Percentiles rank a stretch among this genome's conserved stretches.
phyloP scores from a whole-genome alignment of 495 filamentous ascomycete species.

The Trichodelitschia bisporula region DNA sequence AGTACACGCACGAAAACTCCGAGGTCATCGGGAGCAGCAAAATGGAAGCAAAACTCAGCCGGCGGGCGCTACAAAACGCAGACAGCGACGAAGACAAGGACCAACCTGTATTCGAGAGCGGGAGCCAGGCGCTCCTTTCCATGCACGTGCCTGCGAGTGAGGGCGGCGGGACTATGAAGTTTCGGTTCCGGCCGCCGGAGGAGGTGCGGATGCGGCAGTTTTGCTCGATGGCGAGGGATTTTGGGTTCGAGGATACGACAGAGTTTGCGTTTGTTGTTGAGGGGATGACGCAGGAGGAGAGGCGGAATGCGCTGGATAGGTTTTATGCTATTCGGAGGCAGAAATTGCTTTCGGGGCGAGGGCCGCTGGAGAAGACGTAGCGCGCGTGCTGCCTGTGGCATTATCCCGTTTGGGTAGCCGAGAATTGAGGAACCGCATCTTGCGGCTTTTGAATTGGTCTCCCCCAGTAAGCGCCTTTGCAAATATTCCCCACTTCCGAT shows the following conservation, averaged over 20 bases:
- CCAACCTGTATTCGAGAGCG: slow-evolving; percentile 5
- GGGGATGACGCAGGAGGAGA: slow-evolving; percentile 69
- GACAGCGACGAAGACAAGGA: slow-evolving; percentile 20
- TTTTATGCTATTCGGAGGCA: slow-evolving; percentile 44
- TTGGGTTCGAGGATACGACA: slow-evolving; percentile 49
- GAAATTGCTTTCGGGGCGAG: too few relatives aligned
- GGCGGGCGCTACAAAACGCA: slow-evolving; percentile 41
- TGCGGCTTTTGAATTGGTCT: too few relatives aligned
- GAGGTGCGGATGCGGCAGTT: slow-evolving; percentile 66
- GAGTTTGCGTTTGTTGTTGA: slow-evolving; percentile 91
- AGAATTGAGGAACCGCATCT: too few relatives aligned
- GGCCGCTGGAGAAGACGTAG: too few relatives aligned
- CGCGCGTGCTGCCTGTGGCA: too few relatives aligned
- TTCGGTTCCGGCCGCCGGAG: slow-evolving; percentile 49
- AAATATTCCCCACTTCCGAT: too few relatives aligned
- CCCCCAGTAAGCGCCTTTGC: too few relatives aligned
- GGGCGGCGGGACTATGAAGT: too few relatives aligned
- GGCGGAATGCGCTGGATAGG: slow-evolving; percentile 50
- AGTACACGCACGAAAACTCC: slow-evolving; percentile 90
- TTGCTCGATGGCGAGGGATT: slow-evolving; percentile 61
- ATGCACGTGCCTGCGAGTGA: too few relatives aligned
- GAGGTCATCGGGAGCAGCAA: slow-evolving; percentile 82
- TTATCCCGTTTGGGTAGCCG: too few relatives aligned
- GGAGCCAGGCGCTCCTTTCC: too few relatives aligned
- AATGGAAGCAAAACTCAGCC: slow-evolving; percentile 56